Conservation (phyloP, 371 early-diverging fungal species). For the Mortierella sp. region DNA sequence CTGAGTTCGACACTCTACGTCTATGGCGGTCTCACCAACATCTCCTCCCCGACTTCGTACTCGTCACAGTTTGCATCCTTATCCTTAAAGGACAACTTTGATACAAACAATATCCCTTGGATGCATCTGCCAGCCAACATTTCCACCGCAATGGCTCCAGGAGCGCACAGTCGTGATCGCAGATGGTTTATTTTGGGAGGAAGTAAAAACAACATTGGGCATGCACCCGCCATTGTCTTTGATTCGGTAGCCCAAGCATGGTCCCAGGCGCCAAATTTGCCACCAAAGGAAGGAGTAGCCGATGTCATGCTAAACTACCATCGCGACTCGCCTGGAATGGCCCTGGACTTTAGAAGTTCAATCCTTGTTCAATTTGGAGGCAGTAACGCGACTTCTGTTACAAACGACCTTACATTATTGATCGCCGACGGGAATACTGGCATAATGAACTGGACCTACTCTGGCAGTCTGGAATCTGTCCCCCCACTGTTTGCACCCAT, state of each 20-base stretch:
- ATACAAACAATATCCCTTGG: slow-evolving; percentile 34
- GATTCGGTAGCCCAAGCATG: slow-evolving; percentile 17
- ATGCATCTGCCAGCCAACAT: slow-evolving; percentile 20
- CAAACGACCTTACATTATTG: slow-evolving; percentile 31
- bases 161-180: slow-evolving; percentile 18
- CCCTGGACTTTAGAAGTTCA: slow-evolving; percentile 16
- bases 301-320: slow-evolving; percentile 16
- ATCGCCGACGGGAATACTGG: slow-evolving; percentile 11
- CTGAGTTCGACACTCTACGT: slow-evolving; percentile 29
- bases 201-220: slow-evolving; percentile 28
- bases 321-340: slow-evolving; percentile 30
- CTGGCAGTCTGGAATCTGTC: slow-evolving; percentile 17
- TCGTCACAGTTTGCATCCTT: slow-evolving; percentile 36
- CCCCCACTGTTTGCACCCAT: slow-evolving; percentile 36
- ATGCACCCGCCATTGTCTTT: slow-evolving; percentile 26
- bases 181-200: slow-evolving; percentile 34
- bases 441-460: slow-evolving; percentile 24
- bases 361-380: slow-evolving; percentile 45
- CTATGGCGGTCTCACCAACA: slow-evolving; percentile 39
- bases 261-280: slow-evolving; percentile 21
- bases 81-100: slow-evolving; percentile 23
- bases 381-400: slow-evolving; percentile 15
- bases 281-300: not conserved
- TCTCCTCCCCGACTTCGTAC: slow-evolving; percentile 13
- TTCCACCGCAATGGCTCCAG: slow-evolving; percentile 31